Percentiles rank a stretch among this genome's conserved stretches.
phyloP scores from a whole-genome alignment of 2,329 filamentous ascomycete genomes.

The Escovopsis sp. region DNA sequence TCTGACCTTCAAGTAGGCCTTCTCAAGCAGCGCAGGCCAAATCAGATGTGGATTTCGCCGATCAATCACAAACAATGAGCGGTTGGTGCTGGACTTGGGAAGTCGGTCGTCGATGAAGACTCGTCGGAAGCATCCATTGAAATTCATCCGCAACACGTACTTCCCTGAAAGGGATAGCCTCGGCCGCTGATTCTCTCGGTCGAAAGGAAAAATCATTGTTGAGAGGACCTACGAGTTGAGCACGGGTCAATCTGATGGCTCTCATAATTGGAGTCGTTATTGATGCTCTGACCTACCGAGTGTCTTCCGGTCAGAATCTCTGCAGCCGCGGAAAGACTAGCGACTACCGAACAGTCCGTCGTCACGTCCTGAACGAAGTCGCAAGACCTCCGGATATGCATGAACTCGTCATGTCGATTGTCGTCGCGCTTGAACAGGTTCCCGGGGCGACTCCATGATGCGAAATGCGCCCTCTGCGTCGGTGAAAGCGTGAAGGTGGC shows the following conservation, averaged over 20 bases:
- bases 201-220: conserved; percentile 61
- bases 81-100: conserved; percentile 57
- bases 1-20: conserved; percentile 88
- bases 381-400: conserved; percentile 42
- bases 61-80: conserved; percentile 77
- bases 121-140: conserved; percentile 82
- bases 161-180: conserved; percentile 63
- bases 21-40: conserved; percentile 88
- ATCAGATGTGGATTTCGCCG: conserved; percentile 64
- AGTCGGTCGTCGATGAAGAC: conserved; percentile 83
- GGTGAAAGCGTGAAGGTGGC: conserved; percentile 57
- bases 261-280: background rate
- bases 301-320: conserved; percentile 52
- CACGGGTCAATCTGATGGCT: background rate
- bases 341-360: conserved; percentile 93
- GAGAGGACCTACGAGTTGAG: conserved; percentile 42
- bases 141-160: conserved; percentile 84
- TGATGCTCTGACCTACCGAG: conserved; percentile 36
- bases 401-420: conserved; percentile 23
- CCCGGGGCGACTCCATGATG: conserved; percentile 63
- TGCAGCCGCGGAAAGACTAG: conserved; percentile 74
- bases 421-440: conserved; percentile 37
- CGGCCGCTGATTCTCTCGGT: conserved; percentile 41
- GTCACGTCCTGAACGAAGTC: conserved; percentile 93
- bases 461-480: conserved; percentile 60